Evolutionary conservation across 257 asterid species (phyloP), one percentile per base, ranked within the genome.

Genomic region (Henckelia pumila): DNA sequence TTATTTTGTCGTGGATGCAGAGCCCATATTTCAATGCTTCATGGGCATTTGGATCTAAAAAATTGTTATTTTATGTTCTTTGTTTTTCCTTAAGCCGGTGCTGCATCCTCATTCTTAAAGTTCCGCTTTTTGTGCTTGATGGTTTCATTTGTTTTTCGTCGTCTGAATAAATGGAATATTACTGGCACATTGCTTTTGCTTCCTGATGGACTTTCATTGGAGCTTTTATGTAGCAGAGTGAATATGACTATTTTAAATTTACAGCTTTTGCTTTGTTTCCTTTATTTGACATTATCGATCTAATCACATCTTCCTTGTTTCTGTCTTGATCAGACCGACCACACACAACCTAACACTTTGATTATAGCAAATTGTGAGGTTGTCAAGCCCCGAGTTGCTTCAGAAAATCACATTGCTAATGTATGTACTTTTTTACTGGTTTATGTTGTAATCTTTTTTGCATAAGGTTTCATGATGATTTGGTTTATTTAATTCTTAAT

Each of bases 331-430:
- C 91, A 94, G 99, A 94, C 97, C 21, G 99, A 94, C 69, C 88
- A 82, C 70, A 80, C 94, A 2, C 97, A 88, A 83, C 99, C 99
- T 25, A 94, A 94, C 81, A 94, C 99, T 29, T 72, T 94, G 86
- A 88, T 94, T 20, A 80, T 94, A 66, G 97, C 96, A 52, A 88
- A 94, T 76, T 91, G 97, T 50, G 97, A 91, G 72, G 86, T 94
- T 65, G 95, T 88, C 77, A 89, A 83, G 91, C 93, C 97, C 26
- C 88, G 99, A 63, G 97, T 94, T 67, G 97, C 97, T 52, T 89
- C 95, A 6, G 95, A 88, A 69, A 79, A 75, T 59, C 95, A 94
- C 72, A 84, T 91, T 73, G 91, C 96, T 59, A 81, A 91, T 78
- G 99, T 94, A 91, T 49, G 26, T 29, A 65, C 71, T 64, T 58